Evolutionary conservation across 2,329 filamentous ascomycete species (phyloP), one percentile per base, ranked within the genome.

Genomic region (Aureobasidium uvarum): DNA sequence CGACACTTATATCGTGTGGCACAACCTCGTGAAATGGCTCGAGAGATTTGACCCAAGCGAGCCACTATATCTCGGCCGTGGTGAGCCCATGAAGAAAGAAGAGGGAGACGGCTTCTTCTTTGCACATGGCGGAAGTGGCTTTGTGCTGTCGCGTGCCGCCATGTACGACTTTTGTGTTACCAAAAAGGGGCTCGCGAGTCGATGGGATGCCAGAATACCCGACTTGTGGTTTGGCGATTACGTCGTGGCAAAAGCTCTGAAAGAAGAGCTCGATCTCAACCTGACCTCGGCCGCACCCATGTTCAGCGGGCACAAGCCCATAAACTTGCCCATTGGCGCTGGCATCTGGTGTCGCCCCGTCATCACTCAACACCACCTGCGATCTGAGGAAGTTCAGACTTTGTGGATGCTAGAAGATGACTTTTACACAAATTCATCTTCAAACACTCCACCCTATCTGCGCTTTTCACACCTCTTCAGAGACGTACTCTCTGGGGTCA

Each of bases 1-100:
- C 1, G 81, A 83, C 69, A 83, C 81, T 54, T 83, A 77, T 66
- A 67, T 78, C 14, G 70, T 76, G 10, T 78, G 76, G 75, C 71
- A 74, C 54, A 76, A 74, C 45, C 50, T 76, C 33, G 81, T 81
- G 66, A 79, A 78, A 14, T 77, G 81, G 63, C 74, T 83, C 18
- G 75, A 76, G 36, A 80, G 76, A n/a, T 79, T 81, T 66, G 76
- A 82, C 62, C 76, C 80, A 6, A 70, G 73, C 11, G 67, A 67
- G 5, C 74, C 76, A n/a, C 67, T 79, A 1, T 83, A 82, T 70
- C 77, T 82, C 67, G 80, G 80, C 2, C 36, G 56, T 55, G 56
- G 62, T 43, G 45, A 65, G 41, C 38, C 69, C 67, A 65, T 65
- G 60, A 62, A 66, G 14, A 62, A 62, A 62, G 68, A 69, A 52